These are phyloP conservation scores for Ustilago lituana DNA, from an alignment of 1,284 basidiomycete genomes.

Conservation along the genomic window DNA sequence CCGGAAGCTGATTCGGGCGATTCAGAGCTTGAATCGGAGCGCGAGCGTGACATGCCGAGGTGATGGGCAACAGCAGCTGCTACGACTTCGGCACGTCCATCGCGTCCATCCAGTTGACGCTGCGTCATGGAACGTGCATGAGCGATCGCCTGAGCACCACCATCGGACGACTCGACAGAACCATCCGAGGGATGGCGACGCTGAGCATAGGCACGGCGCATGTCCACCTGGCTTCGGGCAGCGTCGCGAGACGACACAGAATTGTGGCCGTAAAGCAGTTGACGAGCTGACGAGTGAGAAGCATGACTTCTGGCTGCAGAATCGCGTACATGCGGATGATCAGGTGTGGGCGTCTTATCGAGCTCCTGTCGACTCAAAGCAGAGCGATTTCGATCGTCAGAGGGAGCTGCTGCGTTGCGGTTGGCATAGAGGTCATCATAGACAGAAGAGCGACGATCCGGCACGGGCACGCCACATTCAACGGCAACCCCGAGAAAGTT, in stretches of 20 bases:
- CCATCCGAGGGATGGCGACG: conserved; percentile 46
- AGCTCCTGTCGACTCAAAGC: conserved; percentile 26
- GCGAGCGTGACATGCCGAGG: conserved; percentile 33
- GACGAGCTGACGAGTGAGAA: conserved; percentile 21
- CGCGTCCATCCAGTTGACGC: conserved; percentile 32
- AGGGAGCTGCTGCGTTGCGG: background rate
- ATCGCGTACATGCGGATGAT: conserved; percentile 33
- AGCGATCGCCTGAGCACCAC: conserved; percentile 27
- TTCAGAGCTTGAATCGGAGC: conserved; percentile 45
- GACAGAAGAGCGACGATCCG: conserved; percentile 68
- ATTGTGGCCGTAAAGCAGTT: conserved; percentile 15
- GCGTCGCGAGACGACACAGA: conserved; percentile 1
- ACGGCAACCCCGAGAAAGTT: conserved; percentile 75
- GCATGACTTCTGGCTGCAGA: conserved; percentile 14
- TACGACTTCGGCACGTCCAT: conserved; percentile 16
- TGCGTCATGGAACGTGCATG: conserved; percentile 38
- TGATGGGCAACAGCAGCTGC: conserved; percentile 29
- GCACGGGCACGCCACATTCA: conserved; percentile 82
- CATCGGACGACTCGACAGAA: conserved; percentile 36
- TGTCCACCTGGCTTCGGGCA: conserved; percentile 23
- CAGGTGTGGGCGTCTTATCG: conserved; percentile 60
- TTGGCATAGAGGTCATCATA: conserved; percentile 57
- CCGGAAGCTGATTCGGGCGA: conserved; percentile 48
- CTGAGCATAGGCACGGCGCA: conserved; percentile 21
- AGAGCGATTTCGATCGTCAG: background rate